These are phyloP conservation scores for Senecio squalidus DNA, from an alignment of 140 eudicot genomes.

Conservation along the genomic window DNA sequence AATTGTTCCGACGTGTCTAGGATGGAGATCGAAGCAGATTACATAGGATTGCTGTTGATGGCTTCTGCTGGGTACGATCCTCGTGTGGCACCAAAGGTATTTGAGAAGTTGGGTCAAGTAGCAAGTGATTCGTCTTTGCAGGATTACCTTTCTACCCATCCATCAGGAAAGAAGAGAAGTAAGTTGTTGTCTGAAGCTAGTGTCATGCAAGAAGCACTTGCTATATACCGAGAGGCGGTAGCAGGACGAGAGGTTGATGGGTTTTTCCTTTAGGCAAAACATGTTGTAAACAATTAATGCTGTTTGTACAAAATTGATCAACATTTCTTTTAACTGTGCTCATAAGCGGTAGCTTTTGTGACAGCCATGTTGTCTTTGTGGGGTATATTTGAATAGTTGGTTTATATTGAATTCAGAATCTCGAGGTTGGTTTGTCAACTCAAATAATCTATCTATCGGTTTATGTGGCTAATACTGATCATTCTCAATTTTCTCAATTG, in stretches of 20 bases:
- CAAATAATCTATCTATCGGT: no score
- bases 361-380: no score
- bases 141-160: conserved; percentile 81
- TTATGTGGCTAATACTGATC: no score
- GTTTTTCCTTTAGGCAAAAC: conserved; percentile 33
- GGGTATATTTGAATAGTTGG: no score
- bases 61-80: conserved; percentile 92
- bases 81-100: conserved; percentile 71
- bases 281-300: no score
- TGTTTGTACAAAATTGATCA: no score
- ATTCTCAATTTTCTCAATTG: no score
- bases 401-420: no score
- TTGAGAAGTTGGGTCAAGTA: conserved; percentile 62
- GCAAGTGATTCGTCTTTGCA: conserved; percentile 47
- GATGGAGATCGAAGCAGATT: conserved; percentile 98
- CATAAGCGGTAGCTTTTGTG: no score
- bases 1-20: conserved; percentile 13
- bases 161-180: conserved; percentile 83
- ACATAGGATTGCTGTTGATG: conserved; percentile 66
- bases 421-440: no score
- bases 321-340: no score
- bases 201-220: conserved; percentile 86
- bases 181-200: conserved; percentile 59
- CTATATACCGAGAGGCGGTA: conserved; percentile 45
- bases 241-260: conserved; percentile 65